Base-by-base conservation (phyloP, 257 asterid species). In the Salvia miltiorrhiza region DNA sequence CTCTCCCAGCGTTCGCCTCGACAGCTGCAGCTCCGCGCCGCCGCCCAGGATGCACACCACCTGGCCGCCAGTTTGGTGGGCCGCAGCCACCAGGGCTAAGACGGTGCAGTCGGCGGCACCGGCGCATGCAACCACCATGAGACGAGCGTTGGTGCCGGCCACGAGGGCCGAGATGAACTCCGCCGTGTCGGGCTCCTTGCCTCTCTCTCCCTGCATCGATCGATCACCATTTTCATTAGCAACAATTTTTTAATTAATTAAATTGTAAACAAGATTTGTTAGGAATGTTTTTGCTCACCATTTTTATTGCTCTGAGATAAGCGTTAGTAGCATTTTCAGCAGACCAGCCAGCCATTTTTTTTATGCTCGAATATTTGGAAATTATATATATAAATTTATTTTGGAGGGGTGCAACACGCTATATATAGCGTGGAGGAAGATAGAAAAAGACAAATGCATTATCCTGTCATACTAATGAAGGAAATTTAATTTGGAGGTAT, bases 311-410 rank as follows among this genome's bases (percentile, higher is more conserved):
- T 81, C 76, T 71, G 32, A 90, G 90, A 77, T 85, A 90, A 14
- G 96, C 96, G 66, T 87, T 86, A 14, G 93, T 85, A 80, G 96
- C 95, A 65, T 90, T 90, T 84, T 90, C 93, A 71, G 93, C 91
- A 60, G 95, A 90, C 96, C 96, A 90, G 71, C 58, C 73, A 70
- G 82, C 75, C 96, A 86, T 87, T 49, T 48, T 65, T 37, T 37
- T 26, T 30, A 30, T 32, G 14, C 12, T 64, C 16, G 21, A 37
- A 24, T 37, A 37, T 26, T 24, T 33, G 58, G 17, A 10, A 6
- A n/a, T 10, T 52, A n/a, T 23, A 12, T 9, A 4, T 21, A 3
- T 24, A 9, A 30, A 30, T 30, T 1, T 30, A 30, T 30, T 21
- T 21, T 24, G 35, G 35, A 53, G 59, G 32, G 59, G 16, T 62